Percentiles rank a stretch among this genome's conserved stretches.
phyloP scores from a whole-genome alignment of 768 basidiomycete species.

The Astraeus odoratus region DNA sequence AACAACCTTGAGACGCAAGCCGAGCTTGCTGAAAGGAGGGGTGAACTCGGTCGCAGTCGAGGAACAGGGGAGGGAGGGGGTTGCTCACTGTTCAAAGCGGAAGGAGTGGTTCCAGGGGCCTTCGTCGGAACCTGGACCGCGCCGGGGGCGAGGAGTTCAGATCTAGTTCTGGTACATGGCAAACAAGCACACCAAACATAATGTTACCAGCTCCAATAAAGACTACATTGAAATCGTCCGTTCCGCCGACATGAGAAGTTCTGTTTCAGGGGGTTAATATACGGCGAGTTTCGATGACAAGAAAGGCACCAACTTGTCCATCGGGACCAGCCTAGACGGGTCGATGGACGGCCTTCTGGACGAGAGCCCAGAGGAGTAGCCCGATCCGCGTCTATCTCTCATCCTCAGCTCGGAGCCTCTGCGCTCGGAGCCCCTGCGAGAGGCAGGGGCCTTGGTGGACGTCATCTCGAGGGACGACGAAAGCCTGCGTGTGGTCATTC shows the following conservation, averaged over 20 bases:
- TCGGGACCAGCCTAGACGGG: slow-evolving; percentile 66
- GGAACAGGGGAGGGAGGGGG: not conserved
- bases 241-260: slow-evolving; percentile 44
- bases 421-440: slow-evolving; percentile 41
- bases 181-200: slow-evolving; percentile 75
- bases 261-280: slow-evolving; percentile 24
- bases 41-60: slow-evolving; percentile 5
- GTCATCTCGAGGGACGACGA: slow-evolving; percentile 28
- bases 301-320: slow-evolving; percentile 56
- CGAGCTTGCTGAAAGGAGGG: slow-evolving; percentile 66
- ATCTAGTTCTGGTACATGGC: not conserved
- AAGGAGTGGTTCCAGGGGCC: slow-evolving; percentile 93
- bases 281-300: slow-evolving; percentile 5
- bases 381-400: slow-evolving; percentile 45
- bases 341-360: slow-evolving; percentile 73
- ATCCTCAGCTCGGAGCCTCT: no score
- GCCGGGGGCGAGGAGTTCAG: slow-evolving; percentile 5
- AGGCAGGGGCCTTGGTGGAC: slow-evolving; percentile 23
- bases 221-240: slow-evolving; percentile 85
- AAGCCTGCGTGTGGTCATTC: slow-evolving; percentile 17
- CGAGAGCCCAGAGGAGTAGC: slow-evolving; percentile 34
- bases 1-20: slow-evolving; percentile 90
- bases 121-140: slow-evolving; percentile 63
- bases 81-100: slow-evolving; percentile 76
- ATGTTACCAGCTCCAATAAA: slow-evolving; percentile 96